Evolutionary conservation across 2,329 filamentous ascomycete genomes (phyloP), one percentile per base, ranked within the genome.

Genomic region (Penicillium sp.): DNA sequence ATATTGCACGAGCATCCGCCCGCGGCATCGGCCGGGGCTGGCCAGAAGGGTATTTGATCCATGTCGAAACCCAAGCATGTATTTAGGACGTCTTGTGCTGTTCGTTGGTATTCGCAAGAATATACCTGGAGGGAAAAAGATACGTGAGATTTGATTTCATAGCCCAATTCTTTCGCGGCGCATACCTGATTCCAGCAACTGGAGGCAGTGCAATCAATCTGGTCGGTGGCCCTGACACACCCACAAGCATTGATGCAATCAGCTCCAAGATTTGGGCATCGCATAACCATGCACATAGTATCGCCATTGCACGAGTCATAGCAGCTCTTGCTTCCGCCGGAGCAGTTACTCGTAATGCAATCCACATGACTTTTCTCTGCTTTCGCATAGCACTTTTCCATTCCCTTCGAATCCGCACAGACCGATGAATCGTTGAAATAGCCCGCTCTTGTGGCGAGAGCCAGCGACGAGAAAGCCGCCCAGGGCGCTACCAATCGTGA

Each of bases 1-100:
- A 68, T 4, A n/a, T 67, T 65, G 62, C 67, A 69, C 3, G 67
- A 68, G 28, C 64, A 69, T 11, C 64, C 56, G n/a, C 49, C 61
- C 4, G 61, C 46, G 14, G 63, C 60, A 46, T 68, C 55, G 19
- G 63, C 58, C 0, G 67, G 65, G 6, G 61, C 46, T 6, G 65
- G 66, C 61, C 55, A 69, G 30, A 63, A 69, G 4, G 65, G 64
- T 11, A 67, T 35, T 4, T 52, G 28, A 33, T 66, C 54, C 4
- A 51, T 16, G 10, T 67, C 51, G 6, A 58, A 45, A 3, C 53
- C 52, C 16, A 11, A 16, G 10, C 64, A 67, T 16, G 46, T 3
- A 4, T 51, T 38, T 25, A 63, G 4, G 5, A 61, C 26, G 28
- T 61, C 58, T 11, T 60, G 7, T 11, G 57, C 58, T 8, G 54